These are phyloP conservation scores for Ceratocystis cacaofunesta DNA, from an alignment of 2,329 filamentous ascomycete species.

Conservation along the genomic window DNA sequence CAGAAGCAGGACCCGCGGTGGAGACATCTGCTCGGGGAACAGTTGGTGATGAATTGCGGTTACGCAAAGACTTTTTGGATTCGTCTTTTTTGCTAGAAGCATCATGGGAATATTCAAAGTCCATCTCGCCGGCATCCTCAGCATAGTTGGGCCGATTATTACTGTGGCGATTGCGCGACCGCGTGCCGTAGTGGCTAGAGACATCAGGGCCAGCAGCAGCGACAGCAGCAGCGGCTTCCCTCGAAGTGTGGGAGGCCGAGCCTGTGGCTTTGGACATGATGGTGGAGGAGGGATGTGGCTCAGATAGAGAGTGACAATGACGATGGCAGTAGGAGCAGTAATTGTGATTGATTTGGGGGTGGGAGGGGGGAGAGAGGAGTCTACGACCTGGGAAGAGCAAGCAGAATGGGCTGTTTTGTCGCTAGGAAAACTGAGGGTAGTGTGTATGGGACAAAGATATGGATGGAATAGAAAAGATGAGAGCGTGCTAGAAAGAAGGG, in stretches of 20 bases:
- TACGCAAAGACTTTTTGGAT: constrained; percentile 39
- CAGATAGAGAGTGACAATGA: constrained; percentile 14
- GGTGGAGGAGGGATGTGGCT: constrained; percentile 18
- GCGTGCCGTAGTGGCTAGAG: constrained; percentile 72
- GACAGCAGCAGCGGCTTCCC: constrained; percentile 32
- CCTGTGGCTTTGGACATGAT: constrained; percentile 35
- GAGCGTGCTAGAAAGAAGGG: constrained; percentile 14
- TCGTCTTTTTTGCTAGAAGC: constrained; percentile 39
- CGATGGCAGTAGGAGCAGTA: background rate
- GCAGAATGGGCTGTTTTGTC: constrained; percentile 1
- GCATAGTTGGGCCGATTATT: constrained; percentile 82
- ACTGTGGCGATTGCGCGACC: constrained; percentile 76
- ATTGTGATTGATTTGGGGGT: background rate
- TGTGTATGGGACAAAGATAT: background rate
- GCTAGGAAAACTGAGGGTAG: background rate
- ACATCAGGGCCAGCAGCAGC: constrained; percentile 32
- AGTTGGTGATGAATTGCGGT: constrained; percentile 15
- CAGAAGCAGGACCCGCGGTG: background rate
- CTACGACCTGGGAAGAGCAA: background rate
- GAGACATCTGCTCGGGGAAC: background rate
- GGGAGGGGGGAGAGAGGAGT: background rate
- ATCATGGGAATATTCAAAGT: constrained; percentile 56
- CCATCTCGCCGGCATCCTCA: constrained; percentile 75
- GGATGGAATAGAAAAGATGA: constrained; percentile 3
- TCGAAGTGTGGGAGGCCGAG: constrained; percentile 29